phyloP scores from a whole-genome alignment of 495 filamentous ascomycete species.

The Letharia lupina region DNA sequence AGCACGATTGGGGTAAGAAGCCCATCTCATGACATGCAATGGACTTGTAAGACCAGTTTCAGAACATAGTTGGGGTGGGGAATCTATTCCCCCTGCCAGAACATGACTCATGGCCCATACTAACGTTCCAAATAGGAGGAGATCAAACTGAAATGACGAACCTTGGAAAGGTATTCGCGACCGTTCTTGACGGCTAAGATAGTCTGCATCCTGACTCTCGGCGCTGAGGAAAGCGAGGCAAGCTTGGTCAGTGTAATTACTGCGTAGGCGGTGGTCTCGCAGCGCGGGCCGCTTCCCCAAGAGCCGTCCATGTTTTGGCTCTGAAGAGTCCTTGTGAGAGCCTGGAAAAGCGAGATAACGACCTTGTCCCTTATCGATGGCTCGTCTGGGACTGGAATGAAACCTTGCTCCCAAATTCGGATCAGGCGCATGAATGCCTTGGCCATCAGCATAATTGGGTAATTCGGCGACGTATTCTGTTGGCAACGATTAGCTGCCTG shows the following conservation, averaged over 20 bases:
- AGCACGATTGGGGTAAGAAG: too few species aligned
- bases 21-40: too few species aligned
- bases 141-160: too few species aligned
- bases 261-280: constrained; percentile 22
- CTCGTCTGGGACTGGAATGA: constrained; percentile 16
- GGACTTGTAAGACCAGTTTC: too few species aligned
- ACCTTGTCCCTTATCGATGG: constrained; percentile 18
- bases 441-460: constrained; percentile 21
- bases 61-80: too few species aligned
- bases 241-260: constrained; percentile 18
- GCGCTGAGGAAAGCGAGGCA: constrained; percentile 17
- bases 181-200: constrained; percentile 16
- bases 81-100: too few species aligned
- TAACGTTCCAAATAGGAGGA: too few species aligned
- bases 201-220: constrained; percentile 17
- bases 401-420: constrained; percentile 16
- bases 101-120: too few species aligned
- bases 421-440: constrained; percentile 17
- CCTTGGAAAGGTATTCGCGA: constrained; percentile 12
- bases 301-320: constrained; percentile 19
- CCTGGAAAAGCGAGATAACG: constrained; percentile 23
- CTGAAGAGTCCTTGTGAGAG: constrained; percentile 19
- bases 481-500: not conserved
- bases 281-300: constrained; percentile 16
- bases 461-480: constrained; percentile 17